Base-by-base conservation (phyloP, 192 early-diverging fungal genomes). In the Phycomyces nitens region DNA sequence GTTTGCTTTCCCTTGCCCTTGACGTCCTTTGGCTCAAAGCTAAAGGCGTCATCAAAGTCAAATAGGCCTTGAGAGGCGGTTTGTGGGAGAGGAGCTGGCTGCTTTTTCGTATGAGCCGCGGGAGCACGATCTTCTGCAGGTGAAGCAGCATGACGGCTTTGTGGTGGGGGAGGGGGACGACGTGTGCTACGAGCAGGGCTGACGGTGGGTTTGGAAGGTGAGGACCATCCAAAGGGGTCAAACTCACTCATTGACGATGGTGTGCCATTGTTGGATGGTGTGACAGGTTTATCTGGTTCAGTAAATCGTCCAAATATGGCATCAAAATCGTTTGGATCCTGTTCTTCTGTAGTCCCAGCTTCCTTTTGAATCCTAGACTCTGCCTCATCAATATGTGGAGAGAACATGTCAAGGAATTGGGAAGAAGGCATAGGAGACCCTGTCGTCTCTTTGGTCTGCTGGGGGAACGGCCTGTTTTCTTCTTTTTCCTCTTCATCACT, bases 401-500 rank as follows among this genome's bases (percentile, higher is more conserved):
- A 62, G 21, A 62, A 62, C 27, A 62, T 23, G 2, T 62, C 60
- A 62, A 62, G 51, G 16, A 62, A 62, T 23, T 53, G 24, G 27
- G 44, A 2, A 47, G 44, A n/a, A 2, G 44, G 29, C 29, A 34
- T 34, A 34, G 29, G 29, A 34, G 29, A 34, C 29, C 29, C 29
- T 34, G 29, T 2, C 29, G 7, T 5, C 2, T 34, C 3, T 34
- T 34, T 34, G 29, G 2, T 34, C 3, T 34, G 29, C 2, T 5
- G 29, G 29, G 29, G 29, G 2, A 34, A 2, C 29, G 29, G 29
- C 81, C 53, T 68, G 68, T 2, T 66, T 58, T n/a, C 84, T 63
- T 47, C 83, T 78, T 57, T 84, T 87, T 87, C 60, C 87, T 82
- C 61, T 83, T 83, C 5, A 81, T 62, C 42, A 81, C 53, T 39